These are phyloP conservation scores for Diaporthe humulicola DNA, from an alignment of 2,329 filamentous ascomycete species.

Conservation along the genomic window DNA sequence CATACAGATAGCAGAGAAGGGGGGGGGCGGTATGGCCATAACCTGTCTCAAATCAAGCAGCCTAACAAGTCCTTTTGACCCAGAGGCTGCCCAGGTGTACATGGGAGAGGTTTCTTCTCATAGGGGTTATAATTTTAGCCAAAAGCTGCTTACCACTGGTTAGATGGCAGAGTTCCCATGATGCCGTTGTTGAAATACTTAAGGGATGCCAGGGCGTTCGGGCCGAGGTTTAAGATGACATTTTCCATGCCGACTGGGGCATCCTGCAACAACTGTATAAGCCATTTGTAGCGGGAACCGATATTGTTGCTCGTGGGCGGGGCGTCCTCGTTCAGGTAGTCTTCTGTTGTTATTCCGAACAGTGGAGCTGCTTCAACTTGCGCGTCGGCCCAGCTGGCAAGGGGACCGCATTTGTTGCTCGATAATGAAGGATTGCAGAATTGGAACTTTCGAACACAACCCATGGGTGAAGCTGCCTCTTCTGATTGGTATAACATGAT, in stretches of 20 bases:
- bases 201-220: background rate
- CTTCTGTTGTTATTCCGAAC: background rate
- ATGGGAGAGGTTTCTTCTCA: too few relatives aligned
- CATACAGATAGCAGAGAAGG: too few relatives aligned
- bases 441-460: slow-evolving; percentile 27
- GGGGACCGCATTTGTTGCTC: background rate
- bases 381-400: slow-evolving; percentile 2
- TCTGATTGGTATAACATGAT: background rate
- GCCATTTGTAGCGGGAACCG: background rate
- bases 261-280: fast-evolving
- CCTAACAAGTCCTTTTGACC: too few relatives aligned
- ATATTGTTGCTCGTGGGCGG: background rate
- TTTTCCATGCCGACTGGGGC: fast-evolving
- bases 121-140: too few relatives aligned
- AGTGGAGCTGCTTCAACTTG: background rate
- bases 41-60: too few relatives aligned
- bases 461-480: slow-evolving; percentile 37
- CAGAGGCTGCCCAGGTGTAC: too few relatives aligned
- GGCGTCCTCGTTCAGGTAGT: fast-evolving
- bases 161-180: slow-evolving; percentile 19
- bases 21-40: too few relatives aligned
- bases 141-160: too few relatives aligned
- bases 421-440: slow-evolving; percentile 32
- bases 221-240: background rate
- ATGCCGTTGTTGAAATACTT: background rate